Evolutionary conservation across 768 basidiomycete species (phyloP).

Genomic region (Boletellus sp.): DNA sequence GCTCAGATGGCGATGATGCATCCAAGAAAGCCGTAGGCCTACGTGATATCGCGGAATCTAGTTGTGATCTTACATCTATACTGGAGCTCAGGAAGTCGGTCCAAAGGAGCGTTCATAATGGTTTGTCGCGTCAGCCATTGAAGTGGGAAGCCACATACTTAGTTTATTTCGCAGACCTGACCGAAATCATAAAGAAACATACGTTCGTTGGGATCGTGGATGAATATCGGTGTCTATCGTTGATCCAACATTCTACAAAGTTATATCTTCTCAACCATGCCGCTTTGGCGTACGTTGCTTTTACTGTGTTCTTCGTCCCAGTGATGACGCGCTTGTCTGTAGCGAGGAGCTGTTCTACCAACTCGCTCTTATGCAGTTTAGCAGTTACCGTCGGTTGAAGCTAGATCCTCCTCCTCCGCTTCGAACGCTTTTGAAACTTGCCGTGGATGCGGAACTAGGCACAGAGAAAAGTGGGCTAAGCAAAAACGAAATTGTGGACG

Average conservation of each 20-base stretch:
- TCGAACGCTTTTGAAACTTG: conserved; percentile 67
- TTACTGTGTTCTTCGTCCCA: neutral
- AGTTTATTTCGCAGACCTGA: conserved; percentile 51
- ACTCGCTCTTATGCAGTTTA: conserved; percentile 87
- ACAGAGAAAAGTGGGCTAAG: conserved; percentile 47
- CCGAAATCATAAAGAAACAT: conserved; percentile 81
- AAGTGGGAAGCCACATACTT: neutral
- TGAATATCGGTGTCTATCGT: conserved; percentile 61
- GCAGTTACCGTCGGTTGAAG: conserved; percentile 69
- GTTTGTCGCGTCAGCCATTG: conserved; percentile 40
- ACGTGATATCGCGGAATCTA: conserved; percentile 67
- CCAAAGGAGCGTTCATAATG: conserved; percentile 59
- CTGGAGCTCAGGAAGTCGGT: conserved; percentile 56
- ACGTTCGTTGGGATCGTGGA: conserved; percentile 93
- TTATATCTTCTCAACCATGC: conserved; percentile 88
- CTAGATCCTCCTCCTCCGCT: conserved; percentile 81
- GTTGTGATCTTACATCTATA: conserved; percentile 76
- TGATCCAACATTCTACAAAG: conserved; percentile 85
- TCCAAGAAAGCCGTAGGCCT: conserved; percentile 27
- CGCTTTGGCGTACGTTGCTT: conserved; percentile 64
- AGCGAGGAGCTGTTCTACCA: conserved; percentile 97
- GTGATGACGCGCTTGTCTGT: neutral
- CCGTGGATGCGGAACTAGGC: conserved; percentile 65
- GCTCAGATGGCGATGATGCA: conserved; percentile 28
- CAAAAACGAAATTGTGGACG: conserved; percentile 67